Evolutionary conservation across 257 asterid genomes (phyloP).

Genomic region (Ocimum tenuiflorum): DNA sequence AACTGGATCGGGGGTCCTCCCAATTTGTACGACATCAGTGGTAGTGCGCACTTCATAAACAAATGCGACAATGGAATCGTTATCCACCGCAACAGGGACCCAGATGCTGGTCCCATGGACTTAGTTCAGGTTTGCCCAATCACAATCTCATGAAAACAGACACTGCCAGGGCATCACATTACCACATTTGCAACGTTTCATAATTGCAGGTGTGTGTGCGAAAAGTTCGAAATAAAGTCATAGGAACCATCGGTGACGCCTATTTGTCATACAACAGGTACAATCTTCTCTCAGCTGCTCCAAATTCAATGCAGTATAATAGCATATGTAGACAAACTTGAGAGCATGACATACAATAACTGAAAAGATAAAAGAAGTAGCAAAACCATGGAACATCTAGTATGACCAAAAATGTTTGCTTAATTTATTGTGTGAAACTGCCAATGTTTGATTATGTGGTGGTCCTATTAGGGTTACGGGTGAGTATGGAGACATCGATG

Average conservation of each 20-base stretch:
- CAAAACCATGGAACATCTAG: no score
- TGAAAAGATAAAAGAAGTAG: no score
- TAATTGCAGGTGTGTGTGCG: slow-evolving; percentile 68
- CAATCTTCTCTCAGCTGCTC: neutral
- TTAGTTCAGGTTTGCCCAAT: slow-evolving; percentile 62
- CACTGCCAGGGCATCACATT: neutral
- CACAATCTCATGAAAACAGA: neutral
- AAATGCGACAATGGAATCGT: slow-evolving; percentile 96
- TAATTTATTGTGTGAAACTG: no score
- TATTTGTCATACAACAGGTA: slow-evolving; percentile 75
- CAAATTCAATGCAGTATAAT: no score
- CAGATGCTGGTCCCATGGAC: slow-evolving; percentile 74
- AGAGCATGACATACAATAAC: no score
- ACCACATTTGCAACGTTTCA: neutral
- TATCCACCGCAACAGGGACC: slow-evolving; percentile 86
- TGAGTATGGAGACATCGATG: slow-evolving; percentile 54
- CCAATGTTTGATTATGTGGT: no score
- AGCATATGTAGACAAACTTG: neutral
- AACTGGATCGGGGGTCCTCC: slow-evolving; percentile 86
- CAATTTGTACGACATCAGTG: slow-evolving; percentile 86
- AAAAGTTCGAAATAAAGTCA: slow-evolving; percentile 88
- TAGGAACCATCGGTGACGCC: slow-evolving; percentile 86
- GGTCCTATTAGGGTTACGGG: slow-evolving; percentile 57
- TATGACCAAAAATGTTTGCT: no score
- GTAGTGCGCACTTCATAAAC: slow-evolving; percentile 96